Base-by-base conservation (phyloP, 768 basidiomycete species). In the Podaxis sp. region DNA sequence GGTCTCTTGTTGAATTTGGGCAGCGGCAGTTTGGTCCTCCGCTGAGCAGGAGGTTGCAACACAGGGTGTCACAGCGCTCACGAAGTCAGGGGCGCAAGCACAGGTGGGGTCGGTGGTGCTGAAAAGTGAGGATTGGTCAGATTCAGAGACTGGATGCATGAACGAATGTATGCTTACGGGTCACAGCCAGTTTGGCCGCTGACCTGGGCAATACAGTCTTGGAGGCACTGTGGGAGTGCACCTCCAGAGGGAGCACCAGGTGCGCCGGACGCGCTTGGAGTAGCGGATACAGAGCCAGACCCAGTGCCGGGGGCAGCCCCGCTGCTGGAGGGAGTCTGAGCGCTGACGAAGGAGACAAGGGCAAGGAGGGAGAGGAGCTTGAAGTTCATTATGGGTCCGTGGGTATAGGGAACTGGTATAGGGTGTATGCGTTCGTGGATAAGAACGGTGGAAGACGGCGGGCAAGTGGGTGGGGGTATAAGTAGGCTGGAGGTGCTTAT, bases 361-460 rank as follows among this genome's bases (percentile, higher is more conserved):
- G 54, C 61, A 28, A 62, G 42, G 36, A 55, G 22, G 7, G 61
- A 62, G 26, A 62, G 19, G 46, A 56, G 54, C 36, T 62, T 62
- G 42, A 39, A 22, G 44, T 62, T 53, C 61, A 62, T 62, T 30
- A 36, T 48, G 53, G 12, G 24, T 62, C 9, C 22, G 42, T 46
- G 44, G 44, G 30, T 46, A 24, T 28, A 9, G 44, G 46, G 44
- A 17, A 33, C 44, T 30, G 17, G 30, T 26, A 6, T 38, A 39
- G 44, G 15, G 30, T 13, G n/a, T 39, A 13, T 9, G 24, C 15
- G 61, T 62, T 62, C 52, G 33, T 24, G 15, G 40, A 15, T 12
- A 49, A 39, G 61, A 49, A 56, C 33, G 42, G 42, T 49, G 19
- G 13, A 49, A 26, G 19, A 8, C 9, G 6, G 9, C n/a, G n/a